These are phyloP conservation scores for Taiozyma sp. DNA, from an alignment of 1,139 yeast species.

Conservation along the genomic window DNA sequence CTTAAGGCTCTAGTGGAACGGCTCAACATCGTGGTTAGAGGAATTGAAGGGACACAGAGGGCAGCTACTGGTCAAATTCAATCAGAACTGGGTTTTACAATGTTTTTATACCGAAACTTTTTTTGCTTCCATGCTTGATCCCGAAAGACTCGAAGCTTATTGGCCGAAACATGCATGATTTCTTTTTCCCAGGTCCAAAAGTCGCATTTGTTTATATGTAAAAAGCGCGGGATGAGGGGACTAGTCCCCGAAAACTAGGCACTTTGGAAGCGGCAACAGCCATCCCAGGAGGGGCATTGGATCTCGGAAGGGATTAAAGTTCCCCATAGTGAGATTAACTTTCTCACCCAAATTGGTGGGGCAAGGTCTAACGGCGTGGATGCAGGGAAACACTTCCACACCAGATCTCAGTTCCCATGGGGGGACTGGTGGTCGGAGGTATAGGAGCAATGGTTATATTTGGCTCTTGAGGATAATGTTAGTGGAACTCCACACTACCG, in stretches of 20 bases:
- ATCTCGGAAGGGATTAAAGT: not conserved
- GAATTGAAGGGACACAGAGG: not conserved
- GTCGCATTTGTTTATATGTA: not conserved
- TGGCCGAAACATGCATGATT: not conserved
- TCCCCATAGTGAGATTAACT: not conserved
- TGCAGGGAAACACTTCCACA: not conserved
- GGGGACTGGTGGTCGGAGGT: not conserved
- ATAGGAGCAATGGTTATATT: not conserved
- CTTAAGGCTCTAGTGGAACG: conserved; percentile 3
- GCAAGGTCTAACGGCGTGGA: not conserved
- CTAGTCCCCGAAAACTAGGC: not conserved
- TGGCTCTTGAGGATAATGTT: no score
- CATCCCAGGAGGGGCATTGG: not conserved
- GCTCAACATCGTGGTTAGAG: conserved; percentile 3
- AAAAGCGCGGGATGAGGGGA: not conserved
- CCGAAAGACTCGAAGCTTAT: not conserved
- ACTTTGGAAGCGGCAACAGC: no score
- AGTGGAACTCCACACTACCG: not conserved
- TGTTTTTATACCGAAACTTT: not conserved
- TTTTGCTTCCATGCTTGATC: not conserved
- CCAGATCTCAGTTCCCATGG: not conserved
- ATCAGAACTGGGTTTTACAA: not conserved
- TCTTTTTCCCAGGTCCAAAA: not conserved
- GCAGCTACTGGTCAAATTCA: not conserved
- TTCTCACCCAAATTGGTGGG: not conserved